These are phyloP conservation scores for Piromyces finnis DNA, from an alignment of 192 early-diverging fungal species.

Conservation along the genomic window DNA sequence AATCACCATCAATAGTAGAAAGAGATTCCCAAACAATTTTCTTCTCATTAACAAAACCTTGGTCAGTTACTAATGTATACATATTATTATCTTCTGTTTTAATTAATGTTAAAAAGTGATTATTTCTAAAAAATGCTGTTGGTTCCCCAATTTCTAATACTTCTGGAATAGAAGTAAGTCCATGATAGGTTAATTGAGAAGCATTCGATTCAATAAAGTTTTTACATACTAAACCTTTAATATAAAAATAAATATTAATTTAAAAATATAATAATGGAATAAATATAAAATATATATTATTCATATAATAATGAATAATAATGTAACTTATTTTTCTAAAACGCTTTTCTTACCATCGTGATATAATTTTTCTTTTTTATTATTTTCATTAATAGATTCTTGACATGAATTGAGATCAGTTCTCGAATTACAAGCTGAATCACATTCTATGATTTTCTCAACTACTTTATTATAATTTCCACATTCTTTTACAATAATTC, in stretches of 20 bases:
- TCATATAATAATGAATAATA: too few species aligned
- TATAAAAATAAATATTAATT: too few species aligned
- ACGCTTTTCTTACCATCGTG: background rate
- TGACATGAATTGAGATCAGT: background rate
- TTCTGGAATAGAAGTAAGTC: constrained; percentile 40
- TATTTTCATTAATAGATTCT: constrained; percentile 3
- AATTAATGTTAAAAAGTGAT: constrained; percentile 57
- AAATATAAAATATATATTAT: too few species aligned
- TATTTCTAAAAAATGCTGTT: constrained; percentile 65
- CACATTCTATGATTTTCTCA: constrained; percentile 50
- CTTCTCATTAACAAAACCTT: constrained; percentile 36
- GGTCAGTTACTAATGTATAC: constrained; percentile 50
- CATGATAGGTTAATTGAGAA: constrained; percentile 70
- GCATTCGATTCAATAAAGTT: constrained; percentile 56
- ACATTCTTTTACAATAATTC: constrained; percentile 24
- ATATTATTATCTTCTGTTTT: constrained; percentile 27
- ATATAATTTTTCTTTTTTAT: constrained; percentile 3
- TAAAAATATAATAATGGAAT: too few species aligned
- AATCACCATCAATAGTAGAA: background rate
- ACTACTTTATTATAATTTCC: constrained; percentile 64
- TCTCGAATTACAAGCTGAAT: constrained; percentile 12
- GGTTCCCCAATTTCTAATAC: constrained; percentile 28
- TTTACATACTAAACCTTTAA: constrained; percentile 24
- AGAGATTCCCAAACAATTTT: constrained; percentile 60
- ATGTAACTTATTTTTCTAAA: too few species aligned